Conservation (phyloP, 768 basidiomycete genomes). For the Amyloporia xantha region DNA sequence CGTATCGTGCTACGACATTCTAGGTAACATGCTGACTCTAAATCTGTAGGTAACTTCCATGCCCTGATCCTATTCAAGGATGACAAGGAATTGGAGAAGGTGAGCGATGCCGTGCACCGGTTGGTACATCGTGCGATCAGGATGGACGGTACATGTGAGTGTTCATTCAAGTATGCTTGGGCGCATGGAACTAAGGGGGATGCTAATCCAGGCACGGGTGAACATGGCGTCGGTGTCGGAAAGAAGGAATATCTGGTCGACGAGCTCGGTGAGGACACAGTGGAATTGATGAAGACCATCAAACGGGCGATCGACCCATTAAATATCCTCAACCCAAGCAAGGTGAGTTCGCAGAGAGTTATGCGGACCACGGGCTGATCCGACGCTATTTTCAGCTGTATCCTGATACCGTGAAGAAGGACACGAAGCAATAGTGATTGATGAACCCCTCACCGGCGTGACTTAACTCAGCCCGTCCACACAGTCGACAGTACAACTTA, state of each 20-base stretch:
- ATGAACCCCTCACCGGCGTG: too few relatives aligned
- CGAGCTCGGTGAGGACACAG: conserved; percentile 79
- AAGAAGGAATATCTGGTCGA: conserved; percentile 75
- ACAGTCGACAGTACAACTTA: neutral
- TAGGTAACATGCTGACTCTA: neutral
- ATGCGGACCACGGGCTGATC: neutral
- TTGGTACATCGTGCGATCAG: conserved; percentile 65
- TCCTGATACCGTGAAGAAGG: neutral
- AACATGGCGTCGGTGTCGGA: conserved; percentile 85
- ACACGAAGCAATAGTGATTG: neutral
- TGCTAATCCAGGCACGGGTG: conserved; percentile 66
- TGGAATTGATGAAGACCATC: conserved; percentile 77
- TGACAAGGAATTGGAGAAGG: conserved; percentile 29
- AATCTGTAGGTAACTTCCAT: conserved; percentile 36
- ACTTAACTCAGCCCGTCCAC: too few relatives aligned
- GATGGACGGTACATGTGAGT: conserved; percentile 68
- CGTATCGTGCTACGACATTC: conserved; percentile 20
- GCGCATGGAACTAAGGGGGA: too few relatives aligned
- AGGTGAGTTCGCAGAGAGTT: conserved; percentile 36
- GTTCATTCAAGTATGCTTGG: neutral
- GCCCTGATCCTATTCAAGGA: conserved; percentile 30
- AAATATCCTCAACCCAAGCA: conserved; percentile 79
- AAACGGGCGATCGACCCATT: conserved; percentile 61
- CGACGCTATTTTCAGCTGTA: neutral
- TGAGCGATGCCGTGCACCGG: conserved; percentile 37